Percentiles rank a stretch among this genome's conserved stretches.
Conservation (phyloP, 164 flowering plant genomes). For the Umbilicus rupestris region DNA sequence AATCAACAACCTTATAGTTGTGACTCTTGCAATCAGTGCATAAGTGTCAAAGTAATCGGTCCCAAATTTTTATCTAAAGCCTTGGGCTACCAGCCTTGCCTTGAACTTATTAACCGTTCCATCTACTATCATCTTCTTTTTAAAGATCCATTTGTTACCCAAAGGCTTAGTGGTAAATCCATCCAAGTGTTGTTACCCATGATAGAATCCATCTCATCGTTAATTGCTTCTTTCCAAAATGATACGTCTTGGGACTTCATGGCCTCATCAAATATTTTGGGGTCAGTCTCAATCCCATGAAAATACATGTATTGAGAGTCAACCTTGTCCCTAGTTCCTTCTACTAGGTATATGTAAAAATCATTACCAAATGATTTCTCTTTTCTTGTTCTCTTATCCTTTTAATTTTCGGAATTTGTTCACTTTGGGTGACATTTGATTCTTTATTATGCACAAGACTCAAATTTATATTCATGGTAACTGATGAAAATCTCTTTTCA, state of each 20-base stretch:
- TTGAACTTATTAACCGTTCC: too few species aligned
- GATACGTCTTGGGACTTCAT: background rate
- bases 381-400: background rate
- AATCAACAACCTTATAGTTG: too few species aligned
- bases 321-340: background rate
- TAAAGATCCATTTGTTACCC: slow-evolving; percentile 5
- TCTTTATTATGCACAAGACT: too few species aligned
- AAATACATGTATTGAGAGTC: background rate
- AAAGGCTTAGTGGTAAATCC: slow-evolving; percentile 1
- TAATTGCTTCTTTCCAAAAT: slow-evolving; percentile 8
- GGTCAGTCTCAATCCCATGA: background rate
- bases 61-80: too few species aligned
- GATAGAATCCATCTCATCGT: slow-evolving; percentile 11
- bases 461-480: too few species aligned
- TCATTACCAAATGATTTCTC: background rate
- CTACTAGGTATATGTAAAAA: background rate
- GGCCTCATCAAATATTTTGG: background rate
- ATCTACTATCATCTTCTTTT: background rate
- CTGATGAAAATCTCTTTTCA: background rate
- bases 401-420: background rate
- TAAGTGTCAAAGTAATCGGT: too few species aligned
- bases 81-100: too few species aligned
- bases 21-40: too few species aligned
- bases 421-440: background rate
- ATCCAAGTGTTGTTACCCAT: slow-evolving; percentile 7